Conservation (phyloP, 2,329 filamentous ascomycete species). For the Paraconiothyrium brasiliense region DNA sequence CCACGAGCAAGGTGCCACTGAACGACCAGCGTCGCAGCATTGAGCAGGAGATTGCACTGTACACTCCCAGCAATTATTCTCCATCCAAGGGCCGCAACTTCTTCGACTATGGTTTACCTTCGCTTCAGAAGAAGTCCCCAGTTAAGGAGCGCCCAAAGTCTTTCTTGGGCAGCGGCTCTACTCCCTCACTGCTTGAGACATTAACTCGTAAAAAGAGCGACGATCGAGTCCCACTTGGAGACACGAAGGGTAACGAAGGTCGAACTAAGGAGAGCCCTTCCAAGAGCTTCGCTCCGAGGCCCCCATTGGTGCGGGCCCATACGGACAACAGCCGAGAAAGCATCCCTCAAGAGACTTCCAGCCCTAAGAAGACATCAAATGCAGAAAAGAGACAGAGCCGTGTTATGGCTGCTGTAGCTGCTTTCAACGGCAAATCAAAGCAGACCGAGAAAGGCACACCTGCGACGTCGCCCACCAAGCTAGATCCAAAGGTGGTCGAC, state of each 20-base stretch:
- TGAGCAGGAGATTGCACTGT: constrained; percentile 65
- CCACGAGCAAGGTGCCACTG: constrained; percentile 56
- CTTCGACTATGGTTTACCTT: constrained; percentile 61
- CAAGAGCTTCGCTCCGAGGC: constrained; percentile 31
- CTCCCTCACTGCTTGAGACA: constrained; percentile 52
- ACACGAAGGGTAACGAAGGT: constrained; percentile 46
- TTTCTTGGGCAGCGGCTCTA: constrained; percentile 53
- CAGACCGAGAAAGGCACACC: constrained; percentile 40
- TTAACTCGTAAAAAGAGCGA: constrained; percentile 49
- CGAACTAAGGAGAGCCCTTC: constrained; percentile 36
- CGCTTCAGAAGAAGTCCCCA: constrained; percentile 42
- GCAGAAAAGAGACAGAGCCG: constrained; percentile 57
- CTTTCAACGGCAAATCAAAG: constrained; percentile 65
- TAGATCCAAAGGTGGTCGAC: constrained; percentile 67
- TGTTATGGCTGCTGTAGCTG: constrained; percentile 72
- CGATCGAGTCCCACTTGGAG: constrained; percentile 44
- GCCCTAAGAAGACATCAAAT: constrained; percentile 24
- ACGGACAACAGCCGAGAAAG: constrained; percentile 32
- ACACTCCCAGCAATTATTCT: constrained; percentile 68
- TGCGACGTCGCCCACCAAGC: constrained; percentile 43
- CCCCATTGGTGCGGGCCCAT: constrained; percentile 37
- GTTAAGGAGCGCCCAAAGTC: constrained; percentile 62
- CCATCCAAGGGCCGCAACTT: constrained; percentile 71
- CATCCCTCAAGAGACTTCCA: constrained; percentile 22
- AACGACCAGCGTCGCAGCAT: constrained; percentile 56